A percentile compares a stretch with the other conserved stretches of the same genome.
Evolutionary conservation across 1,139 yeast genomes (phyloP).

Genomic region (Suhomyces panamericanus): DNA sequence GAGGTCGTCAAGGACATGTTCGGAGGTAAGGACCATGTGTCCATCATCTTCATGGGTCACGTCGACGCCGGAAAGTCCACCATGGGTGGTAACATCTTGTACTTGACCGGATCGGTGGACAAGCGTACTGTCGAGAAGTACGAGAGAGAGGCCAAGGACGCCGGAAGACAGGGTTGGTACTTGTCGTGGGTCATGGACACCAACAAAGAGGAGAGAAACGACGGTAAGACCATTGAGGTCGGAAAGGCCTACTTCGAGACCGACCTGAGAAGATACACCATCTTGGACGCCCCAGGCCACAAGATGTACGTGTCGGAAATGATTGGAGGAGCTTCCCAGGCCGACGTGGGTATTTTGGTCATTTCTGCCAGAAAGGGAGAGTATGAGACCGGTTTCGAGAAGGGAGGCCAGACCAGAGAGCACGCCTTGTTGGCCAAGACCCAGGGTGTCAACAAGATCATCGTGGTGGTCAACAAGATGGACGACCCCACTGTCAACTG

Average conservation of each 20-base stretch:
- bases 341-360: constrained; percentile 95
- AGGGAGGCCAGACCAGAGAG: constrained; percentile 99
- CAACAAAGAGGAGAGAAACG: constrained; percentile 96
- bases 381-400: constrained; percentile 98
- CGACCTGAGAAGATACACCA: constrained; percentile 95
- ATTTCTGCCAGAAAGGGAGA: constrained; percentile 99
- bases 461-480: constrained; percentile 97
- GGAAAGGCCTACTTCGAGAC: constrained; percentile 98
- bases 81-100: constrained; percentile 96
- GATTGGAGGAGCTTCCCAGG: constrained; percentile 99
- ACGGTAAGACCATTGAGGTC: constrained; percentile 98
- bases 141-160: constrained; percentile 98
- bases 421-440: constrained; percentile 97
- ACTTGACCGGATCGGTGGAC: constrained; percentile 93
- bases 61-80: constrained; percentile 99
- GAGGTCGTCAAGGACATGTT: constrained; percentile 88
- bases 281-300: constrained; percentile 99
- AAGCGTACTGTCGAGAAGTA: constrained; percentile 98
- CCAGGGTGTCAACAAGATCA: constrained; percentile 91
- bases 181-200: constrained; percentile 99
- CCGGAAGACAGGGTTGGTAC: constrained; percentile 99
- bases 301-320: constrained; percentile 97
- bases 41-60: constrained; percentile 98
- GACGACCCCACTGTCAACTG: constrained; percentile 96
- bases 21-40: constrained; percentile 96